Evolutionary conservation across 106 monocot species (phyloP), one percentile per base, ranked within the genome.

Genomic region (Dendrobium catenatum): DNA sequence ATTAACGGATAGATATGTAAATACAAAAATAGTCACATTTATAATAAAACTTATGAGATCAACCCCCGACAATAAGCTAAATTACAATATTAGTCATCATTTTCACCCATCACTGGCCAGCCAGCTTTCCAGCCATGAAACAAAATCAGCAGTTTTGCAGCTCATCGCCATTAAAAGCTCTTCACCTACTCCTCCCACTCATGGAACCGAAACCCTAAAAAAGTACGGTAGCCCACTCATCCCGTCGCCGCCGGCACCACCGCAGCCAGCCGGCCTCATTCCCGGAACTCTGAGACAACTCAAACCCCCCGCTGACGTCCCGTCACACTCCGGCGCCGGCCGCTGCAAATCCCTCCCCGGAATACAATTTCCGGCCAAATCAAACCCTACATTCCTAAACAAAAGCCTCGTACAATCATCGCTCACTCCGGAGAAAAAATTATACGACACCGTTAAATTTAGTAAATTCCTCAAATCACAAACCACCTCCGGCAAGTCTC

Each of bases 301-400:
- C 42, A 88, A 61, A 6, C 80, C 86, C 2, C 47, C 83, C 3
- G 90, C 86, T 0, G 86, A 82, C 42, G 80, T 58, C 2, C 80
- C 85, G 9, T 37, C 72, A 76, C 96, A 96, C 86, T 96, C 86
- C 42, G 91, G 89, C 64, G 56, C 84, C 7, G 95, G 91, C 85
- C 95, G 68, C 81, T 95, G 95, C 91, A 93, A 82, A 26, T 49
- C 86, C 61, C 86, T 77, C 20, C 95, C 93, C 1, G 86, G 88
- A 37, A 95, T 91, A 80, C 95, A 95, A 74, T 95, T 95, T 44
- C 89, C 93, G 41, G 92, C 68, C 68, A 89, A 91, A 81, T 93
- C 91, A 51, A 95, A 95, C 54, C 94, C 84, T 68, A 86, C 82
- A 72, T 82, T 85, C 80, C 91, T 78, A 18, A 84, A 55, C n/a